Evolutionary conservation across 352 stramenopile species (phyloP), one percentile per base, ranked within the genome.

Genomic region (Phytopythium aichiense): DNA sequence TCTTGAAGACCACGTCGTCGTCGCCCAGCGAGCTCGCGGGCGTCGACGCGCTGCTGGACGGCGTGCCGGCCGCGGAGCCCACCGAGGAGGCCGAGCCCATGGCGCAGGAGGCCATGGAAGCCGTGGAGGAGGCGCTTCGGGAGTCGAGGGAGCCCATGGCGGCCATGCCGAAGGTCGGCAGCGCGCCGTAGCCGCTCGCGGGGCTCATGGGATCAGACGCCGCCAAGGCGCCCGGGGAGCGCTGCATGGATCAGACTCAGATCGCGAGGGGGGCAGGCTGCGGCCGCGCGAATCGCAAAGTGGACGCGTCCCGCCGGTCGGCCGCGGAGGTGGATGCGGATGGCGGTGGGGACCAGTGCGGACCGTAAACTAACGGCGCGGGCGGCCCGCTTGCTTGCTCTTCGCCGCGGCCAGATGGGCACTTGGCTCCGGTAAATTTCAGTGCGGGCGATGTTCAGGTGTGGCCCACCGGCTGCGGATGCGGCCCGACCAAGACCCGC

Each of bases 1-100:
- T 64, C 45, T 72, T 73, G 60, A 74, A 62, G 28, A 53, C 59
- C 33, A 67, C 43, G 61, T 42, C 66, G 28, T 76, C 66, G 62
- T 73, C 60, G 46, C 61, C 65, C 30, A 18, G 51, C 58, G 67
- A 33, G n/a, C 30, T 49, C 46, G 25, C 22, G n/a, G 65, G 59
- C 50, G 68, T 69, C 40, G 64, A 64, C 54, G 68, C 57, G 42
- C 57, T 57, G 56, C 65, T 70, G 25, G 69, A 56, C 37, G 64
- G 25, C 57, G 57, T 35, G 8, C 7, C 8, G 13, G 16, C 38
- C 40, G 7, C 12, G 46, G 0, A 13, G 20, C 2, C 33, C n/a
- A 7, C 28, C 28, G 28, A 31, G 4, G 28, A 5, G 28, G 28
- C 28, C 28, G 28, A 30, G 25, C 25, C 3, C 25, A 30, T 30